These are phyloP conservation scores for Solanum neorickii DNA, from an alignment of 257 asterid species.

Conservation along the genomic window DNA sequence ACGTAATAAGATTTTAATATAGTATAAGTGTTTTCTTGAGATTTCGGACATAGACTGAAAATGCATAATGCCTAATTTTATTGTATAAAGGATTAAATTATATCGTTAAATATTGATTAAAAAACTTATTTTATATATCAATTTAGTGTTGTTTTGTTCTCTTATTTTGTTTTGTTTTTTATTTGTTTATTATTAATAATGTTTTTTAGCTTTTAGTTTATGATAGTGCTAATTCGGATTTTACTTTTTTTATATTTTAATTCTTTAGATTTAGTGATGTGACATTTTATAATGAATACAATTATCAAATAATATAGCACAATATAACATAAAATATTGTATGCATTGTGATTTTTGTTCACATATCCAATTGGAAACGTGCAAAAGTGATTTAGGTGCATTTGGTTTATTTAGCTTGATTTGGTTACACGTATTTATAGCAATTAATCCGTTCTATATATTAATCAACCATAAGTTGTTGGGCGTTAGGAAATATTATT, in stretches of 20 bases:
- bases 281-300: neutral
- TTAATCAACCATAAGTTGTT: neutral
- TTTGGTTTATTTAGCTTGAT: neutral
- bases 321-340: neutral
- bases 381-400: neutral
- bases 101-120: too few species aligned
- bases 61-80: neutral
- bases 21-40: too few species aligned
- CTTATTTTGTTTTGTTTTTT: neutral
- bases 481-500: neutral
- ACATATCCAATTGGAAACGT: neutral
- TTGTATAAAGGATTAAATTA: neutral
- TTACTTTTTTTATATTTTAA: accelerated
- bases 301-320: neutral
- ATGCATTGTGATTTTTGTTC: neutral
- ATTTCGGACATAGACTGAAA: too few species aligned
- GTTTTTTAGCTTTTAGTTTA: neutral
- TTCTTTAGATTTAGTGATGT: neutral
- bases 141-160: too few species aligned
- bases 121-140: too few species aligned
- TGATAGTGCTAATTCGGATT: accelerated
- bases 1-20: too few species aligned
- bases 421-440: neutral
- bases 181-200: neutral
- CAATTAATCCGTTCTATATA: neutral